These are phyloP conservation scores for Ganoderma multipileum DNA, from an alignment of 1,284 basidiomycete genomes.

Conservation along the genomic window DNA sequence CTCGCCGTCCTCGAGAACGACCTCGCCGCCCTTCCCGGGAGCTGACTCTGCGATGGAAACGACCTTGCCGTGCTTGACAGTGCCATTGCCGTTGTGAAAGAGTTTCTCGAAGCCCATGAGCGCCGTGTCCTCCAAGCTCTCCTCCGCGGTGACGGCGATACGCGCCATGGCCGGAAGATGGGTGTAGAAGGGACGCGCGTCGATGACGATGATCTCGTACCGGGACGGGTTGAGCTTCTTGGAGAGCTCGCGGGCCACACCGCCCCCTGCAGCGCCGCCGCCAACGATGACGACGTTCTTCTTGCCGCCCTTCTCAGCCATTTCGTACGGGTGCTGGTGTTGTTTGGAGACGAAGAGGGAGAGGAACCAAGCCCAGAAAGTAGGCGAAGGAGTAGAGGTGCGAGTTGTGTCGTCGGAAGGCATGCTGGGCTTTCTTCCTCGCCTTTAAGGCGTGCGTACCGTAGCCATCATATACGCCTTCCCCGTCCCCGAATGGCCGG, in stretches of 20 bases:
- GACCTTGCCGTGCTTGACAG: conserved; percentile 52
- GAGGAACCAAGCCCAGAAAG: conserved; percentile 9
- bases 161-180: conserved; percentile 44
- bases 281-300: conserved; percentile 48
- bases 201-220: conserved; percentile 45
- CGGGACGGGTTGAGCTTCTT: conserved; percentile 40
- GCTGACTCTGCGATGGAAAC: conserved; percentile 49
- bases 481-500: background rate
- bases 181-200: conserved; percentile 42
- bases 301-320: conserved; percentile 37
- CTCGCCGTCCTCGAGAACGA: conserved; percentile 57
- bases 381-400: background rate
- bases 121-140: conserved; percentile 41
- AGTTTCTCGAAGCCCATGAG: conserved; percentile 53
- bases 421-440: background rate
- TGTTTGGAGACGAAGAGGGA: conserved; percentile 7
- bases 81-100: conserved; percentile 53
- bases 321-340: background rate
- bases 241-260: conserved; percentile 41
- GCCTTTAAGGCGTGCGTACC: conserved; percentile 4
- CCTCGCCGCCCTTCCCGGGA: conserved; percentile 46
- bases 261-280: conserved; percentile 43
- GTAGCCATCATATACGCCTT: background rate
- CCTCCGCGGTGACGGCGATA: conserved; percentile 41
- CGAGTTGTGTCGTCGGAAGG: conserved; percentile 15